Conservation (phyloP, 1,139 yeast species). For the Candida tetrigidarum region DNA sequence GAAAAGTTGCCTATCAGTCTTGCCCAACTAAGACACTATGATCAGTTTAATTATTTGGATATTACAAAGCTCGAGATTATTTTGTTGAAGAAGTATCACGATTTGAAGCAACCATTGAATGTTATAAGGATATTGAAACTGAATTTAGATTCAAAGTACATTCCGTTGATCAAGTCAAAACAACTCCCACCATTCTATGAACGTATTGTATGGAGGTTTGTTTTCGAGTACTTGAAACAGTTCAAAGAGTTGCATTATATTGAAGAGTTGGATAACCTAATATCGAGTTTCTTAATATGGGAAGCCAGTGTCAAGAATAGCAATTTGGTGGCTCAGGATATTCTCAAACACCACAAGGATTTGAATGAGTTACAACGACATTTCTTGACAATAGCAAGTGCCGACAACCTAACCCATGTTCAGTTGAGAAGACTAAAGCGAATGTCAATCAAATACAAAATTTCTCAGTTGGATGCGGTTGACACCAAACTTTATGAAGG, state of each 20-base stretch:
- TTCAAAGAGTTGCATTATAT: conserved; percentile 31
- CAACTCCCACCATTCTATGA: conserved; percentile 42
- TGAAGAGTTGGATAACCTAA: conserved; percentile 24
- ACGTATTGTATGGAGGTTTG: conserved; percentile 46
- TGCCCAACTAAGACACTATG: background rate
- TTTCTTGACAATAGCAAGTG: conserved; percentile 26
- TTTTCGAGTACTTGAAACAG: conserved; percentile 37
- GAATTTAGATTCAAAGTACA: conserved; percentile 28
- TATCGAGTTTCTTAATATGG: conserved; percentile 45
- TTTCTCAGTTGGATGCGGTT: conserved; percentile 24
- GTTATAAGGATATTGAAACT: conserved; percentile 36
- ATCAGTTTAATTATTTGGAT: conserved; percentile 18
- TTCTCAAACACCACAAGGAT: conserved; percentile 19
- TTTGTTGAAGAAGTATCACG: conserved; percentile 40
- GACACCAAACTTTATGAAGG: conserved; percentile 11
- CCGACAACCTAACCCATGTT: background rate
- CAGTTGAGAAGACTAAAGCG: conserved; percentile 23
- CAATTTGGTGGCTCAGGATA: conserved; percentile 20
- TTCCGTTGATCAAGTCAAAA: conserved; percentile 29
- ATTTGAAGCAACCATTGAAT: conserved; percentile 33
- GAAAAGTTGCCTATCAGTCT: conserved; percentile 25
- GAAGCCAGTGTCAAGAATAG: conserved; percentile 32
- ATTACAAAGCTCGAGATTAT: conserved; percentile 27
- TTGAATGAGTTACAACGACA: conserved; percentile 29
- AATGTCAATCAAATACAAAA: conserved; percentile 34